phyloP scores from a whole-genome alignment of 352 stramenopile species.

The Pythium apleroticum region DNA sequence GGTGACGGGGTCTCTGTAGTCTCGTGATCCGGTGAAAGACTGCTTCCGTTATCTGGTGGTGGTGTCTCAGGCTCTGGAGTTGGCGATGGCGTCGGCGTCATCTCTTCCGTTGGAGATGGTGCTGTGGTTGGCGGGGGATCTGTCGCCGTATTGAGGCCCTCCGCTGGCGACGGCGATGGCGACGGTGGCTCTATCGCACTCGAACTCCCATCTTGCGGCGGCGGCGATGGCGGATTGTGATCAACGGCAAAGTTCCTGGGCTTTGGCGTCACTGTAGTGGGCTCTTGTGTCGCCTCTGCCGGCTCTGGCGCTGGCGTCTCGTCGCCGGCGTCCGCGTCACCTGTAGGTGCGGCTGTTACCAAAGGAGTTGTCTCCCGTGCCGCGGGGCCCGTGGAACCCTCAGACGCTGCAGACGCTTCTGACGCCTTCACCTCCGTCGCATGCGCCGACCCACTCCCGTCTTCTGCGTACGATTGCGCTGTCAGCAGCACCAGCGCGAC shows the following conservation, averaged over 20 bases:
- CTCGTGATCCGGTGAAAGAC: no score
- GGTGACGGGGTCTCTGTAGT: neutral
- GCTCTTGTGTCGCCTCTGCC: neutral
- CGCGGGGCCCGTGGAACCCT: neutral
- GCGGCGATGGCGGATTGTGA: neutral
- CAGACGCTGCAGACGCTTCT: neutral
- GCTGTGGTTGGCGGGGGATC: neutral
- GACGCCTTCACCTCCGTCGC: neutral
- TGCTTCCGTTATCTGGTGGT: neutral
- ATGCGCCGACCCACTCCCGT: neutral
- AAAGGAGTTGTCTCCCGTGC: neutral
- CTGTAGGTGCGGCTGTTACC: neutral
- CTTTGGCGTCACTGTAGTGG: neutral
- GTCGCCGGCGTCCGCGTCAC: neutral
- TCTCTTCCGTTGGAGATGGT: neutral
- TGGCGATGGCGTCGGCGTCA: neutral
- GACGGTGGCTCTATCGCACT: neutral
- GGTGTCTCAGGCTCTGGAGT: neutral
- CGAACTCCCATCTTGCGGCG: neutral
- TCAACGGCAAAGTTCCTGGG: neutral
- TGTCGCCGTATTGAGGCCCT: no score
- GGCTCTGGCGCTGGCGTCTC: neutral
- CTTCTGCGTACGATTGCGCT: neutral
- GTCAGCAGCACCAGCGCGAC: neutral
- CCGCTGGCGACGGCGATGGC: conserved; percentile 1